These are phyloP conservation scores for Hemileccinum rubropunctum DNA, from an alignment of 768 basidiomycete genomes.

Conservation along the genomic window DNA sequence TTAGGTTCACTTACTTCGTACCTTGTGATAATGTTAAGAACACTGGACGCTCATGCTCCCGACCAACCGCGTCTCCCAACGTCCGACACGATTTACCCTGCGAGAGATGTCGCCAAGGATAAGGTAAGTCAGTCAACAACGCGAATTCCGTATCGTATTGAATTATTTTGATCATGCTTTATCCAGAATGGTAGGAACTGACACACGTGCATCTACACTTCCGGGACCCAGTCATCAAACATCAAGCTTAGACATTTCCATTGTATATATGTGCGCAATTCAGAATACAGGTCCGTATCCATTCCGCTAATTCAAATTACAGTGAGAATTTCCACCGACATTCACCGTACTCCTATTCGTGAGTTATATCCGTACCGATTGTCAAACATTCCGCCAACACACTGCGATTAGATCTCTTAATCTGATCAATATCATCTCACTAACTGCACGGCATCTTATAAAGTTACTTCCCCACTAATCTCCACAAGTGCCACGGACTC, in stretches of 20 bases:
- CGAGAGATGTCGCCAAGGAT: neutral
- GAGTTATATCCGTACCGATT: neutral
- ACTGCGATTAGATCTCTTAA: slow-evolving; percentile 1
- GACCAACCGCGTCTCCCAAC: accelerated
- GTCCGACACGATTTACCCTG: slow-evolving; percentile 7
- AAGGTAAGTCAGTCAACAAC: neutral
- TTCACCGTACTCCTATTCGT: neutral
- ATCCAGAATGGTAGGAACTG: neutral
- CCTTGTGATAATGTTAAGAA: neutral
- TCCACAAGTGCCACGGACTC: neutral
- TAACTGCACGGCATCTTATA: neutral
- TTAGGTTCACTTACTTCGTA: neutral
- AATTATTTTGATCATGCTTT: neutral
- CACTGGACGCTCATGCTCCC: neutral
- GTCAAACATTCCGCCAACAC: neutral
- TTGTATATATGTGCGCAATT: neutral
- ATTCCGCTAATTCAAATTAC: neutral
- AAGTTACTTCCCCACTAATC: neutral
- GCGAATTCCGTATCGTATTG: neutral
- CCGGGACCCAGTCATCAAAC: neutral
- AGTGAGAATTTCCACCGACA: neutral
- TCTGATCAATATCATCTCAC: neutral
- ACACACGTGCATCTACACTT: neutral
- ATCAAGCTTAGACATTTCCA: neutral
- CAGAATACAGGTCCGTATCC: neutral